phyloP scores from a whole-genome alignment of 2,329 filamentous ascomycete species.

The Penicillium sp. region DNA sequence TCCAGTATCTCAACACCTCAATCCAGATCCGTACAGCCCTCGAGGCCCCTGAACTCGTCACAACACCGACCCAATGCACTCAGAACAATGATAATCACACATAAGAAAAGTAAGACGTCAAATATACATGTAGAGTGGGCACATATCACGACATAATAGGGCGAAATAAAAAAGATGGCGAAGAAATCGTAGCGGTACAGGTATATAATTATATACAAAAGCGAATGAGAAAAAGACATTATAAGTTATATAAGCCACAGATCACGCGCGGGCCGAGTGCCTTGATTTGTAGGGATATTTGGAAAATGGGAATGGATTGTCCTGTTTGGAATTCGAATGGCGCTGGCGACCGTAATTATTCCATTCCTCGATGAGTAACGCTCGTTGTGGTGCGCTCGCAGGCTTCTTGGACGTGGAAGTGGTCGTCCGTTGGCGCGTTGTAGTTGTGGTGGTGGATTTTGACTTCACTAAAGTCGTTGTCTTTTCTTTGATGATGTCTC shows the following conservation, averaged over 20 bases:
- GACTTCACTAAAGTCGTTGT: conserved; percentile 33
- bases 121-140: conserved; percentile 15
- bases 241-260: background rate
- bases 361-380: conserved; percentile 42
- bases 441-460: conserved; percentile 18
- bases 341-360: conserved; percentile 10
- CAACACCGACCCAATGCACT: conserved; percentile 17
- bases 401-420: conserved; percentile 26
- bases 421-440: conserved; percentile 16
- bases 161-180: background rate
- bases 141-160: conserved; percentile 22
- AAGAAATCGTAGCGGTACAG: conserved; percentile 5
- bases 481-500: conserved; percentile 63
- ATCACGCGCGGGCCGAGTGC: conserved; percentile 15
- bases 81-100: background rate
- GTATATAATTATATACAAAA: conserved; percentile 20
- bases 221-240: conserved; percentile 13
- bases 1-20: background rate
- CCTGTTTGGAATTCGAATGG: conserved; percentile 24
- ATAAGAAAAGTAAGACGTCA: background rate
- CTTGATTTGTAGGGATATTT: conserved; percentile 32
- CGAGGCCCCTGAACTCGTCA: background rate
- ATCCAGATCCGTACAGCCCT: background rate
- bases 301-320: conserved; percentile 25
- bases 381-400: conserved; percentile 40